Evolutionary conservation across 2,329 filamentous ascomycete species (phyloP).

Genomic region (Epichloe elymi): DNA sequence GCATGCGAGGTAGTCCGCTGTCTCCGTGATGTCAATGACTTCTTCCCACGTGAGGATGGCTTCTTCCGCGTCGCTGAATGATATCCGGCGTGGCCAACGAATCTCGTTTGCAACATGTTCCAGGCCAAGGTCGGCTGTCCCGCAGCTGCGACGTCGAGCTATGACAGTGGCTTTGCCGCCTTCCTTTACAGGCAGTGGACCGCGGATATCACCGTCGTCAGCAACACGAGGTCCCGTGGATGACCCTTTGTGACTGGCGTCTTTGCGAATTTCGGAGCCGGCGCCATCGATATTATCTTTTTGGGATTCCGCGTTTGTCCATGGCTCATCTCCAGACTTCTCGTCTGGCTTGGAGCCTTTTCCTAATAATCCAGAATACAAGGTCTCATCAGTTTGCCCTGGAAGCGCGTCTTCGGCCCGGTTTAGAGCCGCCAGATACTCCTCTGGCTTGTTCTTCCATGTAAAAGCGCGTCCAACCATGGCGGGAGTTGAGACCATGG

Average conservation of each 20-base stretch:
- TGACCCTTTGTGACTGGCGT: conserved; percentile 29
- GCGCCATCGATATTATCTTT: conserved; percentile 13
- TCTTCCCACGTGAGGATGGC: conserved; percentile 57
- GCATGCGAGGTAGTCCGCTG: conserved; percentile 13
- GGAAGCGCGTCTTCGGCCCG: conserved; percentile 20
- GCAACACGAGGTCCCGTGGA: conserved; percentile 47
- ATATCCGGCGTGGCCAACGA: conserved; percentile 58
- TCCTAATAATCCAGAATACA: conserved; percentile 16
- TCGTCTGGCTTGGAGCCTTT: conserved; percentile 11
- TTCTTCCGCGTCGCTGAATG: conserved; percentile 63
- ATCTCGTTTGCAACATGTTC: conserved; percentile 35
- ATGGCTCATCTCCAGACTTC: conserved; percentile 12
- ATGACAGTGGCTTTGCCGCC: conserved; percentile 35
- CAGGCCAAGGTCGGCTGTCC: conserved; percentile 18
- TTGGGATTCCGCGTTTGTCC: conserved; percentile 13
- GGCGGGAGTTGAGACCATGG: conserved; percentile 23
- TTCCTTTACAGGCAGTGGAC: conserved; percentile 36
- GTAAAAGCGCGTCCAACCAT: conserved; percentile 40
- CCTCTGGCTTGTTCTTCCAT: conserved; percentile 51
- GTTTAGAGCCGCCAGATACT: conserved; percentile 35
- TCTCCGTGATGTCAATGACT: conserved; percentile 29
- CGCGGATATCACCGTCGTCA: conserved; percentile 45
- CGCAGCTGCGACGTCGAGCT: conserved; percentile 49
- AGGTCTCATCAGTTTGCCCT: conserved; percentile 12
- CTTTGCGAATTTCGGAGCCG: conserved; percentile 30